Conservation (phyloP, 2,329 filamentous ascomycete species). For the Aspergillus uvarum region DNA sequence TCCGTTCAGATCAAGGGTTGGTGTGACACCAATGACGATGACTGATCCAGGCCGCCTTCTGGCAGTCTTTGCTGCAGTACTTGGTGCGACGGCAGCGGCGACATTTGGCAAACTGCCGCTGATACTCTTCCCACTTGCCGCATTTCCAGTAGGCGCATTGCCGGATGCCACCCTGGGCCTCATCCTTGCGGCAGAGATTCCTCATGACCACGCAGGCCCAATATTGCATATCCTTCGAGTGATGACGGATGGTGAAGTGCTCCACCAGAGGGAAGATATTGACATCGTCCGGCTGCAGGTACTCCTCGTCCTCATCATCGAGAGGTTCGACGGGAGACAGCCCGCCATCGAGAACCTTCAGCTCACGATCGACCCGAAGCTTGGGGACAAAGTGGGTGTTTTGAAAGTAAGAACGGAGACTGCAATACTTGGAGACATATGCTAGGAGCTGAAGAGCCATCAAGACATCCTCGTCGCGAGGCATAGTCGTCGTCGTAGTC, state of each 20-base stretch:
- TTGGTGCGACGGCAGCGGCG: constrained; percentile 93
- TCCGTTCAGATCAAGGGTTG: constrained; percentile 35
- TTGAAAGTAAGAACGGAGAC: constrained; percentile 92
- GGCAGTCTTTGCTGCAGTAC: constrained; percentile 99
- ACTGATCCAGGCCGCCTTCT: constrained; percentile 98
- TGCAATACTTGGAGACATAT: constrained; percentile 98
- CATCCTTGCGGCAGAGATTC: constrained; percentile 96
- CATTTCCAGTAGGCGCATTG: constrained; percentile 98
- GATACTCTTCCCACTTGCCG: constrained; percentile 97
- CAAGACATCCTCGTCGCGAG: constrained; percentile 92
- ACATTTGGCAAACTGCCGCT: constrained; percentile 96
- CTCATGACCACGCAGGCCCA: constrained; percentile 99
- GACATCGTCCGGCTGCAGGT: constrained; percentile 87
- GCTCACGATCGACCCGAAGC: constrained; percentile 83
- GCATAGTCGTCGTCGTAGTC: constrained; percentile 84
- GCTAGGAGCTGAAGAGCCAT: constrained; percentile 97
- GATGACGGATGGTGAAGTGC: constrained; percentile 94
- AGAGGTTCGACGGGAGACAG: constrained; percentile 32
- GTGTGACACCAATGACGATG: constrained; percentile 90
- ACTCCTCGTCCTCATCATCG: constrained; percentile 74
- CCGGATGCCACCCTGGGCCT: constrained; percentile 86
- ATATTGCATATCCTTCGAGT: constrained; percentile 97
- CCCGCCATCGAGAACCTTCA: constrained; percentile 76
- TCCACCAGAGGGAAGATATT: constrained; percentile 98
- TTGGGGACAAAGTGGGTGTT: constrained; percentile 89